Evolutionary conservation across 2,329 filamentous ascomycete species (phyloP), one percentile per base, ranked within the genome.

Genomic region (Botrytis cinerea): DNA sequence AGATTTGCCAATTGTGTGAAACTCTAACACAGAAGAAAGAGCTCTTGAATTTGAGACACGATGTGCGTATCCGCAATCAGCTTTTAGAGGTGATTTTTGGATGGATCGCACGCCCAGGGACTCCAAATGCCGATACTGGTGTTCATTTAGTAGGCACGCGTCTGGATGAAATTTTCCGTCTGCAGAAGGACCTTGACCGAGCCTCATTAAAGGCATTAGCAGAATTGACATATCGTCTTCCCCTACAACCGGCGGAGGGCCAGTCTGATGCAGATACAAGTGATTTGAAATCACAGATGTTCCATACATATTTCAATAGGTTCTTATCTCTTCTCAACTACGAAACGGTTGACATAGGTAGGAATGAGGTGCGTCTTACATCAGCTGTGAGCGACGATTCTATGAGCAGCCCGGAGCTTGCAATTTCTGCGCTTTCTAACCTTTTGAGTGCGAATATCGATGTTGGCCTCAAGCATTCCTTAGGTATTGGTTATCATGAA

Each of bases 361-460:
- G 83, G 70, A 81, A 79, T 12, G 87, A 90, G 57, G 76, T 81
- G 32, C 75, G 81, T 75, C 71, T 51, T 75, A 82, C 82, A n/a
- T 78, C 83, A 6, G 75, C 82, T 2, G 79, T 81, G 54, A 85
- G 86, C 63, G 89, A 91, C 59, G 89, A 91, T 67, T 81, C 83
- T 20, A 82, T 85, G 22, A 86, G 87, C 1, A 87, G 86, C 46
- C 86, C 89, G 7, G 90, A 92, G 75, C 83, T 92, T 46, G 87
- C 90, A 7, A 92, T 92, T 75, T 88, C 86, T 18, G 91, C 91
- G 22, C 82, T 92, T 20, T 92, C 90, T 1, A 92, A 92, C 76
- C 84, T 92, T 1, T 82, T 92, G 12, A 92, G 90, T 78, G 90
- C 90, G 4, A 92, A 92, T 76, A 91, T 92, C 46, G 90, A 92